Conservation (phyloP, 2,329 filamentous ascomycete species). For the Aspergillus ibericus region DNA sequence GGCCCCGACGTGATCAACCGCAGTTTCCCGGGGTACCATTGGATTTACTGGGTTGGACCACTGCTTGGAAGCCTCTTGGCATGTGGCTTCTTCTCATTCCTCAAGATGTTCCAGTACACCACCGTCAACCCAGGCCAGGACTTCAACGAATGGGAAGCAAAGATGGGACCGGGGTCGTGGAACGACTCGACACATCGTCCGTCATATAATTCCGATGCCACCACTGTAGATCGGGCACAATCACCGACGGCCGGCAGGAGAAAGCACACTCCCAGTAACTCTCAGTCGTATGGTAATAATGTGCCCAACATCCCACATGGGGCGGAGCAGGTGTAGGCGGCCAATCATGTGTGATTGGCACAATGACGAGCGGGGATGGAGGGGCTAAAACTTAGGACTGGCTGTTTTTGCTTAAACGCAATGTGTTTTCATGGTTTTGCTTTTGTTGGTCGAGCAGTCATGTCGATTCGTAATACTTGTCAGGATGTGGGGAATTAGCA, state of each 20-base stretch:
- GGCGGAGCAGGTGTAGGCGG: background rate
- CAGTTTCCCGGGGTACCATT: slow-evolving; percentile 49
- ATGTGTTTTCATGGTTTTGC: too few relatives aligned
- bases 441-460: too few relatives aligned
- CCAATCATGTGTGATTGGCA: background rate
- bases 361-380: background rate
- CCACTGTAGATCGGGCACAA: slow-evolving; percentile 10
- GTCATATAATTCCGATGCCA: slow-evolving; percentile 17
- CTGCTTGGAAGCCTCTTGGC: slow-evolving; percentile 49
- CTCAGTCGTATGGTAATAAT: background rate
- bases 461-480: too few relatives aligned
- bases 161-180: slow-evolving; percentile 21
- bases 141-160: slow-evolving; percentile 44
- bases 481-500: too few relatives aligned
- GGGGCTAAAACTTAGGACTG: background rate
- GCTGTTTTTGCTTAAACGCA: too few relatives aligned
- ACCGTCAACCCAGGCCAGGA: slow-evolving; percentile 57
- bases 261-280: background rate
- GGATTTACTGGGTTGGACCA: slow-evolving; percentile 54
- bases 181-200: slow-evolving; percentile 18
- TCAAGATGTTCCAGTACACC: slow-evolving; percentile 47
- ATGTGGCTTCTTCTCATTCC: slow-evolving; percentile 50
- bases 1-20: slow-evolving; percentile 49
- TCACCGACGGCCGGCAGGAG: slow-evolving; percentile 5
- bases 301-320: background rate